A percentile compares a stretch with the other conserved stretches of the same genome.
phyloP scores from a whole-genome alignment of 441 rosid genomes.

The Rhodomyrtus psidioides region DNA sequence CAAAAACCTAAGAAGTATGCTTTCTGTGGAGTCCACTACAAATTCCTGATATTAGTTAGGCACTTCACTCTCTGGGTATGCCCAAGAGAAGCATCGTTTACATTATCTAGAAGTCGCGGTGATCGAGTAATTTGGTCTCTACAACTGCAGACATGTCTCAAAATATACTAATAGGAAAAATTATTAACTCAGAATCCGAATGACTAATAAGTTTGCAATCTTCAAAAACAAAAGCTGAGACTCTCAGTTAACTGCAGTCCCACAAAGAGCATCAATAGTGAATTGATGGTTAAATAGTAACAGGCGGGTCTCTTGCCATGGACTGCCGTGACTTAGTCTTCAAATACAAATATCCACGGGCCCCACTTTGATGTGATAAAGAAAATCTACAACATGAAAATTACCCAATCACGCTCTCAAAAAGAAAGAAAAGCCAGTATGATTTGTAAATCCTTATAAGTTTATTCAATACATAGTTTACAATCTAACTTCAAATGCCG shows the following conservation, averaged over 20 bases:
- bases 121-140: background rate
- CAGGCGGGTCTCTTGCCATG: background rate
- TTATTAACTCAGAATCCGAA: background rate
- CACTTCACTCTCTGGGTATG: background rate
- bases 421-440: background rate
- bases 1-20: background rate
- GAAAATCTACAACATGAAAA: background rate
- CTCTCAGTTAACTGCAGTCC: background rate
- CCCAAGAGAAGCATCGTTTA: background rate
- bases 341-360: background rate
- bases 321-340: background rate
- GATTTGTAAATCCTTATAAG: background rate
- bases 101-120: background rate
- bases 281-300: background rate
- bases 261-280: background rate
- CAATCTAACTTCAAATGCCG: background rate
- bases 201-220: background rate
- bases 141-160: background rate
- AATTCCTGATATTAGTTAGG: background rate
- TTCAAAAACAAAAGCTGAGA: background rate
- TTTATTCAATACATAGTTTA: background rate
- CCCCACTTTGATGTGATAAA: background rate
- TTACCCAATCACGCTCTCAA: background rate
- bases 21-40: background rate
- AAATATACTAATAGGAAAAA: background rate